Evolutionary conservation across 1,139 yeast genomes (phyloP), one percentile per base, ranked within the genome.

Genomic region (Ogataea hybrid): DNA sequence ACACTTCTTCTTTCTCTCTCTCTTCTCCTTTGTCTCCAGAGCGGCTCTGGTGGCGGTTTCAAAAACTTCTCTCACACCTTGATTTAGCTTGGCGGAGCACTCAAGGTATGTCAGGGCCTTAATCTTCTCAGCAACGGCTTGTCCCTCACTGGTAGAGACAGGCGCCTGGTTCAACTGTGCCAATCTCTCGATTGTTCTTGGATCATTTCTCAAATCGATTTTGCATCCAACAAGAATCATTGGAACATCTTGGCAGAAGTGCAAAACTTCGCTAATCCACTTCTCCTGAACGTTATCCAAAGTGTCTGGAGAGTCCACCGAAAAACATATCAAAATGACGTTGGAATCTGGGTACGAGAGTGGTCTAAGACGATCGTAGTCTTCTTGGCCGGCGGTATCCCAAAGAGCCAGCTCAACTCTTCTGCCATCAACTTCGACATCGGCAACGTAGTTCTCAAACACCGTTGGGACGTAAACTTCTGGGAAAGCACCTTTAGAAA

Each of bases 361-460:
- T 25, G 96, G 96, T 72, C 97, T 84, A 63, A 89, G 76, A 70
- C 96, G 84, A 68, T 88, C 96, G 68, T 88, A 89, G 71, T 89
- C 97, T 73, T 89, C 96, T 76, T 89, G 97, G 51, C 97, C 97
- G 44, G 97, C 97, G 57, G 97, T 89, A 86, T 89, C 97, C 96
- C 97, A 89, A 53, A 89, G 75, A 18, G 96, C 96, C 69, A 89
- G 76, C 65, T 87, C 95, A 46, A 88, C 96, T 67, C 86, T 86
- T 73, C 95, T 84, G 43, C 96, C 96, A 60, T 89, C 90, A 49
- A 89, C 95, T 64, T 85, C 95, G 44, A 89, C 96, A 62, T 87
- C 95, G 36, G 96, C 92, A 56, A 87, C 95, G 67, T 89, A 88
- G 73, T 88, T 88, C 66, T 89, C 97, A 62, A 89, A 89, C 47